Percentiles rank a stretch among this genome's conserved stretches.
phyloP scores from a whole-genome alignment of 495 filamentous ascomycete species.

The Tuber brumale region DNA sequence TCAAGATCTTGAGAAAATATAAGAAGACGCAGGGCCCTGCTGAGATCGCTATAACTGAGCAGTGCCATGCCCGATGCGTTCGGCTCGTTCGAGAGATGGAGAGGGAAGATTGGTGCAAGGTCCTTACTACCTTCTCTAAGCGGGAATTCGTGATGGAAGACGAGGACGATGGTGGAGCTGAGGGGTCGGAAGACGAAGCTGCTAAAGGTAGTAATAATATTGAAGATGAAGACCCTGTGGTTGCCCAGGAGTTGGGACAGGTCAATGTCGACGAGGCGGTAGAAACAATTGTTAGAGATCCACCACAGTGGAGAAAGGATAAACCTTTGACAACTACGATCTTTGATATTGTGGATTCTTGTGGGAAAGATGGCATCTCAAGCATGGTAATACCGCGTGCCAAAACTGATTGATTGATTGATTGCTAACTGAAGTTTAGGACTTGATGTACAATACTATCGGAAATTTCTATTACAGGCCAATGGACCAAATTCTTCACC shows the following conservation, averaged over 20 bases:
- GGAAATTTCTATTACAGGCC: slow-evolving; percentile 55
- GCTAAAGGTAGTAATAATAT: slow-evolving; percentile 38
- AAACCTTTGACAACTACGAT: slow-evolving; percentile 51
- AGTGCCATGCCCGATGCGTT: slow-evolving; percentile 51
- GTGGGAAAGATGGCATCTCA: slow-evolving; percentile 51
- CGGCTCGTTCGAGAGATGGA: slow-evolving; percentile 69
- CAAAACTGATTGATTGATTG: background rate
- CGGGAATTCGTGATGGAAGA: slow-evolving; percentile 40
- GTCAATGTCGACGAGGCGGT: slow-evolving; percentile 35
- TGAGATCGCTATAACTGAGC: slow-evolving; percentile 32
- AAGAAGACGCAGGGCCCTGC: slow-evolving; percentile 33
- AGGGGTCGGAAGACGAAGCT: slow-evolving; percentile 41
- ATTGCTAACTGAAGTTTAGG: slow-evolving; percentile 38
- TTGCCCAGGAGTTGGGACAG: slow-evolving; percentile 24
- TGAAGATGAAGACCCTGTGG: slow-evolving; percentile 44
- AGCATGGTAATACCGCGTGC: slow-evolving; percentile 47
- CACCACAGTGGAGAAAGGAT: slow-evolving; percentile 55
- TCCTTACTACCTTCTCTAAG: slow-evolving; percentile 46
- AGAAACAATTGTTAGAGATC: slow-evolving; percentile 40
- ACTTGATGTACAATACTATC: slow-evolving; percentile 49
- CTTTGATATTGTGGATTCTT: slow-evolving; percentile 49
- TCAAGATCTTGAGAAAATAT: slow-evolving; percentile 46
- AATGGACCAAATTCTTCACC: slow-evolving; percentile 52
- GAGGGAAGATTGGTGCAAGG: slow-evolving; percentile 56
- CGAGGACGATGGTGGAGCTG: slow-evolving; percentile 44